Evolutionary conservation across 192 early-diverging fungal genomes (phyloP), one percentile per base, ranked within the genome.

Genomic region (Linnemannia zychae): DNA sequence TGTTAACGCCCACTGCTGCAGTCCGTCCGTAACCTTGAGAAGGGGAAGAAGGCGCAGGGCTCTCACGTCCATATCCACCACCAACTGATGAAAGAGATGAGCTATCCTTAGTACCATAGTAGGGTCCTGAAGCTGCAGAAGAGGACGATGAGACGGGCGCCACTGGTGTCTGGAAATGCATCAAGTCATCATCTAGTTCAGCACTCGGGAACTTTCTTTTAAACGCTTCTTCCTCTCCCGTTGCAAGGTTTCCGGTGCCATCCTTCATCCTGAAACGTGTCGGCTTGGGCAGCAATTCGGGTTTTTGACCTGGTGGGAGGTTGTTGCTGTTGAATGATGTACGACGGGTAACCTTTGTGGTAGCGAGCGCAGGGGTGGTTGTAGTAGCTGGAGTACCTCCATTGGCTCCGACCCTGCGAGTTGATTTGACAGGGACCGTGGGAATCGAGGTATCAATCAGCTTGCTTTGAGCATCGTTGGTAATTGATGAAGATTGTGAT

Each of bases 181-280:
- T 80, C 37, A 80, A 44, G 38, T 84, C 82, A 20, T 78, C 82
- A n/a, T 75, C 82, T 7, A 84, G 18, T 37, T 81, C 80, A 1
- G 82, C 76, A 31, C 60, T 85, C 0, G 83, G 83, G 70, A 85
- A 85, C 40, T 79, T 85, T 13, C 60, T 78, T 28, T 71, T 79
- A 36, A 85, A 85, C 0, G 83, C 83, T 20, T 85, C 83, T 20
- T 85, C 83, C 36, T 85, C 83, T 24, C 77, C 83, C 1, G 74
- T 69, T 7, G 53, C 60, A 15, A 85, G 16, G 0, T 53, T 76
- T 9, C 77, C 83, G 18, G 77, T 75, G 0, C 77, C 83, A 48
- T 79, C 83, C 83, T 79, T 85, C 83, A 85, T 85, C 68, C 77
- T 44, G 83, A 85, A 85, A 13, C 83, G 83, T 20, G 83, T 85